Evolutionary conservation across 2,329 filamentous ascomycete genomes (phyloP).

Genomic region (Aspergillus sp.): DNA sequence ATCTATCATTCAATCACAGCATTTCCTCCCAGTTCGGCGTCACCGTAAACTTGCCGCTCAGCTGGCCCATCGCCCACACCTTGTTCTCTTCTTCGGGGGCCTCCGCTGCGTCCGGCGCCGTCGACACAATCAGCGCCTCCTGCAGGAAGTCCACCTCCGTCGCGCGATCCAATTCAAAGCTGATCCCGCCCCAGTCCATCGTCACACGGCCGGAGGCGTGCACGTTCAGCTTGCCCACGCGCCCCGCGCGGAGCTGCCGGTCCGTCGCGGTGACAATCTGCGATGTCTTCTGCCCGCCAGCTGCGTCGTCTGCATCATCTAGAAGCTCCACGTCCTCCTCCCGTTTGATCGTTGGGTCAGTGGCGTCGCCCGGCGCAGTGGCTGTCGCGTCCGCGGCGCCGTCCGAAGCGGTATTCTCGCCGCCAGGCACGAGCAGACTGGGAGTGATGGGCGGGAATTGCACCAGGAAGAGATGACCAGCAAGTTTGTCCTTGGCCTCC

Average conservation of each 20-base stretch:
- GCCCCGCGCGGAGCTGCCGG: conserved; percentile 50
- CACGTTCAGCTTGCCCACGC: conserved; percentile 61
- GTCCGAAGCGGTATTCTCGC: conserved; percentile 10
- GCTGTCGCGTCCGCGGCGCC: conserved; percentile 1
- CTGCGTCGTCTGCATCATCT: conserved; percentile 16
- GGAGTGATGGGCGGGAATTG: conserved; percentile 65
- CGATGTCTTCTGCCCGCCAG: conserved; percentile 15
- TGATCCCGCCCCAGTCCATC: conserved; percentile 62
- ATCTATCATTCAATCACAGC: conserved; percentile 21
- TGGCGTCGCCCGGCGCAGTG: conserved; percentile 1
- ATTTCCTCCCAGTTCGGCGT: conserved; percentile 61
- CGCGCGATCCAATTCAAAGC: conserved; percentile 57
- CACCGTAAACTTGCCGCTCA: conserved; percentile 65
- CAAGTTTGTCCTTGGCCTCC: conserved; percentile 40
- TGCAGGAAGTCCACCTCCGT: conserved; percentile 59
- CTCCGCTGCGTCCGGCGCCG: conserved; percentile 20
- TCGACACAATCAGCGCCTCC: conserved; percentile 52
- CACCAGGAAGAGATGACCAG: conserved; percentile 61
- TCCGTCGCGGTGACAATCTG: conserved; percentile 41
- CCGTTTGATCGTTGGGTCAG: conserved; percentile 24
- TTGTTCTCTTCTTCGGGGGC: conserved; percentile 36
- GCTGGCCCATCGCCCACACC: conserved; percentile 58
- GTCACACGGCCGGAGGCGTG: conserved; percentile 62
- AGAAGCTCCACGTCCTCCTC: conserved; percentile 32
- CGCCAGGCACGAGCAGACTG: conserved; percentile 46